Evolutionary conservation across 192 early-diverging fungal species (phyloP).

Genomic region (Podila epicladia): DNA sequence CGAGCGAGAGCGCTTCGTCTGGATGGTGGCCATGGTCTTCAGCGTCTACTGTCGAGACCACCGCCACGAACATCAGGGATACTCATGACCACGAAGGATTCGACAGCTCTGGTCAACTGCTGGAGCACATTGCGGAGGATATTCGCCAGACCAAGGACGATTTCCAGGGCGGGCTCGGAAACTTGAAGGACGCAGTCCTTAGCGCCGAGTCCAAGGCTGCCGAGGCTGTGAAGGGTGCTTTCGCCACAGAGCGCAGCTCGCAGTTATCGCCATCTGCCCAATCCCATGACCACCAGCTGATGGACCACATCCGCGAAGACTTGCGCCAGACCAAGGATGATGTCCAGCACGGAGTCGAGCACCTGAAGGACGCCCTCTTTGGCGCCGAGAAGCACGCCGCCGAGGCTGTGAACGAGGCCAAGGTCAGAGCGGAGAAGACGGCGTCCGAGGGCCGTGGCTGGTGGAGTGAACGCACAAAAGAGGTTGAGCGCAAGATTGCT

Average conservation of each 20-base stretch:
- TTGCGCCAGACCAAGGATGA: conserved; percentile 21
- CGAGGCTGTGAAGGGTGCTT: neutral
- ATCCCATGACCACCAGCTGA: conserved; percentile 12
- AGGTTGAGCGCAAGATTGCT: conserved; percentile 6
- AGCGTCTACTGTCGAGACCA: neutral
- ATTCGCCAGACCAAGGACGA: conserved; percentile 8
- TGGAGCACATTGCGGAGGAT: conserved; percentile 11
- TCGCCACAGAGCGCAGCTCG: neutral
- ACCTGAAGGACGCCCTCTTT: conserved; percentile 26
- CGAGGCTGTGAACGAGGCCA: neutral
- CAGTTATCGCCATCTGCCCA: conserved; percentile 2
- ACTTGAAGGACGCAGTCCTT: neutral
- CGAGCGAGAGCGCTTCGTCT: neutral
- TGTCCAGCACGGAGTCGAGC: conserved; percentile 16
- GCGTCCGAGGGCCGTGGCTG: conserved; percentile 9
- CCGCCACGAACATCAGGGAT: neutral
- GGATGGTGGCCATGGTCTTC: conserved; percentile 42
- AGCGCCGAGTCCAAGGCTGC: neutral
- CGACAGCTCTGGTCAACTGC: conserved; percentile 1
- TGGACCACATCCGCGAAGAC: conserved; percentile 41
- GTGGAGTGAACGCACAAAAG: conserved; percentile 14
- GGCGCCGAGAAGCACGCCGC: conserved; percentile 18
- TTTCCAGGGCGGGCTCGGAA: neutral
- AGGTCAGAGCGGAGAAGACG: conserved; percentile 6
- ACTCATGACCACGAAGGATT: conserved; percentile 1